Evolutionary conservation across 305 asterid genomes (phyloP).

Genomic region (Fraxinus platypoda): DNA sequence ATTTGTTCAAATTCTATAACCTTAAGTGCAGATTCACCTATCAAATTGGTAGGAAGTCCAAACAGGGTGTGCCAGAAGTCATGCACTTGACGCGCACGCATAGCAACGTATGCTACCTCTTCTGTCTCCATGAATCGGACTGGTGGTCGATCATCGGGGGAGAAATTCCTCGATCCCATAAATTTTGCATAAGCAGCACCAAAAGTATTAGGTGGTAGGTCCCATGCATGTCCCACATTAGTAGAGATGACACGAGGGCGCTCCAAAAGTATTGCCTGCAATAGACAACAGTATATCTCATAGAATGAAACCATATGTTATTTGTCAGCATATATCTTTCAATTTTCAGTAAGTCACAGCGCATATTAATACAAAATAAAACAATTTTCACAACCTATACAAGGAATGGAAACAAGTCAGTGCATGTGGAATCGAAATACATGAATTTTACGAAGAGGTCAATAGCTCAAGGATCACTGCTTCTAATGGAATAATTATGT

Average conservation of each 20-base stretch:
- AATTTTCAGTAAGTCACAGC: background rate
- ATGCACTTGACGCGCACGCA: constrained; percentile 96
- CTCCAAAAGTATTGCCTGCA: constrained; percentile 64
- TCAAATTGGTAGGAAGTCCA: constrained; percentile 82
- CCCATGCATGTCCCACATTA: constrained; percentile 83
- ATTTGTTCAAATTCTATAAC: constrained; percentile 94
- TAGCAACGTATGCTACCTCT: constrained; percentile 80
- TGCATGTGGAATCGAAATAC: background rate
- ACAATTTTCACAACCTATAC: background rate
- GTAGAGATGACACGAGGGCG: constrained; percentile 69
- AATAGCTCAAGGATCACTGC: background rate
- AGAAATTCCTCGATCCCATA: constrained; percentile 93
- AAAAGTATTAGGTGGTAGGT: constrained; percentile 77
- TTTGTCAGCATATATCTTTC: background rate
- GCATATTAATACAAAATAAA: background rate
- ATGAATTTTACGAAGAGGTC: background rate
- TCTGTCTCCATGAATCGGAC: constrained; percentile 94
- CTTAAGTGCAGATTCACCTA: constrained; percentile 84
- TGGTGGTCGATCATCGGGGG: constrained; percentile 92
- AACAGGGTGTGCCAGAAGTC: constrained; percentile 96
- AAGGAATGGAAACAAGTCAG: background rate
- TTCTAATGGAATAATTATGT: background rate
- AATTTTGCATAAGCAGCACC: constrained; percentile 94
- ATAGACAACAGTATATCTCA: background rate
- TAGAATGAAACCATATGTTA: background rate